These are phyloP conservation scores for Penicillium expansum DNA, from an alignment of 2,329 filamentous ascomycete genomes.

Conservation along the genomic window DNA sequence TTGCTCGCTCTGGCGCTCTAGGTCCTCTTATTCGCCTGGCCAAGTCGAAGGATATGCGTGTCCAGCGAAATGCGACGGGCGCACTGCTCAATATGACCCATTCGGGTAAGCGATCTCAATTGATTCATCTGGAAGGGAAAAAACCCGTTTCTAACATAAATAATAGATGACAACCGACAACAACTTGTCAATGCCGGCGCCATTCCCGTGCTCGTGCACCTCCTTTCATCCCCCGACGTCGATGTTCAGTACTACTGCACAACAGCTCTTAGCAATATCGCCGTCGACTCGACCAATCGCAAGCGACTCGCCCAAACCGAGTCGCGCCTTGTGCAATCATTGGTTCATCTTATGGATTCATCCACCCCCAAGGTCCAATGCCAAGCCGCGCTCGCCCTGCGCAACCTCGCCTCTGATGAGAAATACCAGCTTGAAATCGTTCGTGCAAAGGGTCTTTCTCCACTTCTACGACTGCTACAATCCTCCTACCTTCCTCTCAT, in stretches of 20 bases:
- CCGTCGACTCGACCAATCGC: conserved; percentile 86
- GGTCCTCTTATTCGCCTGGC: conserved; percentile 86
- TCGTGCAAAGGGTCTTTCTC: conserved; percentile 76
- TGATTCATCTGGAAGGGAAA: background rate
- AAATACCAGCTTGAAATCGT: conserved; percentile 99
- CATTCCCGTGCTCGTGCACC: conserved; percentile 94
- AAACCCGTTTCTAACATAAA: conserved; percentile 20
- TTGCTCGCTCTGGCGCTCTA: conserved; percentile 89
- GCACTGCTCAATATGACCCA: conserved; percentile 99
- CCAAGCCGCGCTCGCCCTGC: conserved; percentile 87
- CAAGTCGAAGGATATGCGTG: conserved; percentile 97
- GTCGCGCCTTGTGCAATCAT: conserved; percentile 83
- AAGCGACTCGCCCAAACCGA: conserved; percentile 89
- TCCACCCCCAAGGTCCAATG: conserved; percentile 97
- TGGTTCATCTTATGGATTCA: conserved; percentile 96
- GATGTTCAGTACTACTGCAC: conserved; percentile 99
- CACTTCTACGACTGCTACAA: conserved; percentile 83
- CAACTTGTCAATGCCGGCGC: conserved; percentile 95
- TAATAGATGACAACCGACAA: conserved; percentile 87
- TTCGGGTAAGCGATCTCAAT: conserved; percentile 66
- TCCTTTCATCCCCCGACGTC: conserved; percentile 87
- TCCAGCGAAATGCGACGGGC: conserved; percentile 95
- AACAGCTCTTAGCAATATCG: conserved; percentile 96
- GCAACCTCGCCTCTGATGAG: conserved; percentile 95
- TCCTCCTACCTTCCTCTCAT: conserved; percentile 95